Evolutionary conservation across 805 yeast species (phyloP), one percentile per base, ranked within the genome.

Genomic region (Ogataea nakhonphanomensis): DNA sequence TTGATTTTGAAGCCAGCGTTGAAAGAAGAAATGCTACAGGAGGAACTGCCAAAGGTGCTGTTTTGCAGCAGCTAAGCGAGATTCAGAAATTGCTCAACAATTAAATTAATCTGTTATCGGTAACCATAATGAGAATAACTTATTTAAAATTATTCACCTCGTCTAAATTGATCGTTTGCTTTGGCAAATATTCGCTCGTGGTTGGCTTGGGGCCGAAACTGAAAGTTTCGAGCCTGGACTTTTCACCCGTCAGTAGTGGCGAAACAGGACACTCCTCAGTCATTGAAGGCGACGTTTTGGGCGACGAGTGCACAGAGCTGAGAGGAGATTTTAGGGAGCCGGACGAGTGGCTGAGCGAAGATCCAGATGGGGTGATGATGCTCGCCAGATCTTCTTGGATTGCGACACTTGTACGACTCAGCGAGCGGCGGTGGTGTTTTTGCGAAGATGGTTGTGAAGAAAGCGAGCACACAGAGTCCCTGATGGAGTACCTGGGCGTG

Each of bases 11-110:
- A 60, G 79, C 75, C 45, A 84, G 95, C 59, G 98, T 93, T 17
- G 99, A 93, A 70, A 85, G 95, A 74, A 86, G 99, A 69, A 79
- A 83, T 37, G 96, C 98, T 14, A 89, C 81, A 41, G 99, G 99
- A 46, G 99, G 99, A 51, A 90, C 99, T 24, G 96, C 98, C 11
- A 88, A 81, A 64, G 65, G 79, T 25, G 97, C 99, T 11, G 86
- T 93, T n/a, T 58, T 78, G 35, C 75, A 78, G 55, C 99, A 93
- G 65, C 67, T 91, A 33, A 61, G 58, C 3, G 20, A 11, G 22
- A 33, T 38, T 11, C 15, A 15, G n/a, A 23, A 32, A 53, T 47
- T 37, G 62, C 76, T 35, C 17, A 8, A 28, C 15, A 7, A 35
- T 5, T 21, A 15, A 8, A 10, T 31, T 8, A n/a, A 11, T 21